A percentile compares a stretch with the other conserved stretches of the same genome.
phyloP scores from a whole-genome alignment of 805 yeast species.

The Yarrowia sp. region DNA sequence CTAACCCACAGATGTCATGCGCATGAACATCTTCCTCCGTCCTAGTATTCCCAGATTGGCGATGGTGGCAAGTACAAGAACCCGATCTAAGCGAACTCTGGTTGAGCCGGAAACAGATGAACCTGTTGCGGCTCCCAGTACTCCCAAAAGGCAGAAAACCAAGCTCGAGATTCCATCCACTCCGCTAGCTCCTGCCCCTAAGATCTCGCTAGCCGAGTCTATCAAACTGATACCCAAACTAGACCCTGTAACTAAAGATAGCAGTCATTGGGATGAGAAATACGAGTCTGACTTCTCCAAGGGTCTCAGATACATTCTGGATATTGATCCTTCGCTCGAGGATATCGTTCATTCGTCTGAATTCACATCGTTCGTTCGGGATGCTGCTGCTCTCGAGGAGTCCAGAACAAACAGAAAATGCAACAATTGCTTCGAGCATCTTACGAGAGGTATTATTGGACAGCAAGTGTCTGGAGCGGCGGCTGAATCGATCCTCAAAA shows the following conservation, averaged over 20 bases:
- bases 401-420: constrained; percentile 22
- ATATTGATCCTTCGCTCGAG: constrained; percentile 52
- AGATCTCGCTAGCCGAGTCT: constrained; percentile 24
- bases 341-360: constrained; percentile 45
- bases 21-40: constrained; percentile 11
- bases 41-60: background rate
- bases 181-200: constrained; percentile 3
- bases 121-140: constrained; percentile 9
- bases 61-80: constrained; percentile 30
- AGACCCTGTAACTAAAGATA: constrained; percentile 6
- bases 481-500: constrained; percentile 66
- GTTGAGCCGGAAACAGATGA: constrained; percentile 1
- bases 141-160: constrained; percentile 25
- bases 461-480: constrained; percentile 67
- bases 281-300: constrained; percentile 50
- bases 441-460: constrained; percentile 46
- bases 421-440: constrained; percentile 39
- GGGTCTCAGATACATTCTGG: constrained; percentile 51
- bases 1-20: constrained; percentile 21
- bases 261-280: constrained; percentile 25
- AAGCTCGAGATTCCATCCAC: constrained; percentile 24
- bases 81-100: constrained; percentile 22
- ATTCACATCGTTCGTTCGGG: constrained; percentile 48
- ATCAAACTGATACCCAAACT: constrained; percentile 24
- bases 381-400: constrained; percentile 22